A percentile compares a stretch with the other conserved stretches of the same genome.
Evolutionary conservation across 176 grass and related monocot genomes (phyloP).

Genomic region (Elaeis guineensis): DNA sequence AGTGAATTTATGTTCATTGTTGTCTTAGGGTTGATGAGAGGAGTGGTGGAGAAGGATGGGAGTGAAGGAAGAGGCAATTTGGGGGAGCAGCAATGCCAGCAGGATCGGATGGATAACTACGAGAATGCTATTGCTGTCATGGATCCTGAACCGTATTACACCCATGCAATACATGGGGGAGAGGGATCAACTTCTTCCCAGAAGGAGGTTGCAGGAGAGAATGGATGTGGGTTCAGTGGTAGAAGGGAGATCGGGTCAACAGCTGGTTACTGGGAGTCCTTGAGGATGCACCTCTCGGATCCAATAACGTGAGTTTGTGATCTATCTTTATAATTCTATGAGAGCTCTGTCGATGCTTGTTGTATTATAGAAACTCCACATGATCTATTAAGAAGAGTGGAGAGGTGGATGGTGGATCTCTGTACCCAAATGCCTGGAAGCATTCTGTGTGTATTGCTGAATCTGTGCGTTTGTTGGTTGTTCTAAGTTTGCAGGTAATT

Average conservation of each 20-base stretch:
- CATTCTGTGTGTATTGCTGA: no score
- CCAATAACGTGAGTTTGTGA: slow-evolving; percentile 43
- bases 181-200: slow-evolving; percentile 20
- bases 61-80: slow-evolving; percentile 13
- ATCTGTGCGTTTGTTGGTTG: no score
- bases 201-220: slow-evolving; percentile 30
- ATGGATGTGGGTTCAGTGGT: slow-evolving; percentile 42
- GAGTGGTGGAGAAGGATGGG: slow-evolving; percentile 9
- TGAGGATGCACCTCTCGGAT: slow-evolving; percentile 58
- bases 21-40: slow-evolving; percentile 3
- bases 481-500: no score
- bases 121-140: slow-evolving; percentile 7
- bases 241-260: slow-evolving; percentile 43
- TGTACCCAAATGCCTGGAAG: no score
- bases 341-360: no score
- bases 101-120: slow-evolving; percentile 1
- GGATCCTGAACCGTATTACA: slow-evolving; percentile 20
- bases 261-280: slow-evolving; percentile 43
- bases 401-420: no score
- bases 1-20: slow-evolving; percentile 1
- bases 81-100: slow-evolving; percentile 23
- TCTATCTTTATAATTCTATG: not conserved
- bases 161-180: not conserved
- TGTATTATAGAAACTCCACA: no score
- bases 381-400: no score